Percentiles rank a stretch among this genome's conserved stretches.
These are phyloP conservation scores for Coriaria nepalensis DNA, from an alignment of 306 rosid genomes.

Conservation along the genomic window DNA sequence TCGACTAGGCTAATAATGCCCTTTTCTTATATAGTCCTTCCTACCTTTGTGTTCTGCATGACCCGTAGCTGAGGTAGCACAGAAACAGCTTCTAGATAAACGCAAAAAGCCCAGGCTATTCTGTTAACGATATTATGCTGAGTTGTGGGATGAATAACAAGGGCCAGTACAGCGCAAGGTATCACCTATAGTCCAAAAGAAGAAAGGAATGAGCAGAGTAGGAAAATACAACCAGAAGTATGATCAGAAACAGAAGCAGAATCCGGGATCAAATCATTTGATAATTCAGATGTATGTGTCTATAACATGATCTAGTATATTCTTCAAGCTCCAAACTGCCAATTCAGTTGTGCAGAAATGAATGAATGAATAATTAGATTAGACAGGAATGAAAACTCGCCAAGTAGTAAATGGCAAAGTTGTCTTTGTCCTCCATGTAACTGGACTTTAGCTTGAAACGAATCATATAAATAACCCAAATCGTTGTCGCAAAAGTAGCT, in stretches of 20 bases:
- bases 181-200: slow-evolving; percentile 27
- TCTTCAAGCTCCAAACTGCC: no score
- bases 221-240: no score
- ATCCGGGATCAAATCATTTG: no score
- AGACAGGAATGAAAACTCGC: slow-evolving; percentile 19
- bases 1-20: no score
- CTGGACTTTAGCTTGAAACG: slow-evolving; percentile 20
- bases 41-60: slow-evolving; percentile 71
- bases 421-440: slow-evolving; percentile 57
- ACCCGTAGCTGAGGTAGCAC: slow-evolving; percentile 66
- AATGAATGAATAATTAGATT: no score
- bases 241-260: no score
- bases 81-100: slow-evolving; percentile 77
- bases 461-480: slow-evolving; percentile 8
- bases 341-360: no score
- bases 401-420: slow-evolving; percentile 45
- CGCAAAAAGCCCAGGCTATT: slow-evolving; percentile 70
- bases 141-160: slow-evolving; percentile 55
- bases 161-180: slow-evolving; percentile 47
- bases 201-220: slow-evolving; percentile 5
- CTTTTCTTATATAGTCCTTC: not conserved
- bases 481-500: slow-evolving; percentile 54
- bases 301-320: no score
- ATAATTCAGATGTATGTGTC: no score
- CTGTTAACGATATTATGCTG: slow-evolving; percentile 39